phyloP scores from a whole-genome alignment of 2,329 filamentous ascomycete genomes.

The Tolypocladium tundrense region DNA sequence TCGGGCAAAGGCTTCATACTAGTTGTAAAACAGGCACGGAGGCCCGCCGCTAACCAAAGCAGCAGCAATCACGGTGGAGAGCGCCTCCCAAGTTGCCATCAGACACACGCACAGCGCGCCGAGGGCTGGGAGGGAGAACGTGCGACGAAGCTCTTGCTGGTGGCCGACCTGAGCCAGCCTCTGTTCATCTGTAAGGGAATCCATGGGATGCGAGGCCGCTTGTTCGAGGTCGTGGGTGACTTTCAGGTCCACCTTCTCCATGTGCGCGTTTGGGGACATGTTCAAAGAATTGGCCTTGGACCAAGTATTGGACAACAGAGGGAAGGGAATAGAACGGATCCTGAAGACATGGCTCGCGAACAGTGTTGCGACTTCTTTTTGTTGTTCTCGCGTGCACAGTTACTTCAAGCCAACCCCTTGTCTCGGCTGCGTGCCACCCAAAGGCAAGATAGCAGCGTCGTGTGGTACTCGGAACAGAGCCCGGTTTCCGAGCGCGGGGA shows the following conservation, averaged over 20 bases:
- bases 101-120: conserved; percentile 33
- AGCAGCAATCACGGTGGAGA: conserved; percentile 32
- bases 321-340: not conserved
- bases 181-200: conserved; percentile 9
- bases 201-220: not conserved
- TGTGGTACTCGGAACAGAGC: not conserved
- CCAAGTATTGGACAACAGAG: too few relatives aligned
- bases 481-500: not conserved
- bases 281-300: not conserved
- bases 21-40: conserved; percentile 34
- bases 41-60: conserved; percentile 34
- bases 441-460: not conserved
- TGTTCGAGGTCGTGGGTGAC: not conserved
- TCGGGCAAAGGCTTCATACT: conserved; percentile 14
- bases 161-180: conserved; percentile 18
- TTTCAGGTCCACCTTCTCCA: not conserved
- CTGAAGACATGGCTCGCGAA: not conserved
- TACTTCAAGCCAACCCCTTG: not conserved
- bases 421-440: not conserved
- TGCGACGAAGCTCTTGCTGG: conserved; percentile 16
- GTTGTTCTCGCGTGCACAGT: not conserved
- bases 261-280: not conserved
- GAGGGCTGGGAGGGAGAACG: conserved; percentile 32
- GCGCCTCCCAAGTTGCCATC: conserved; percentile 41
- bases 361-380: not conserved